Conservation (phyloP, 2,329 filamentous ascomycete species). For the Venturia pyrina region DNA sequence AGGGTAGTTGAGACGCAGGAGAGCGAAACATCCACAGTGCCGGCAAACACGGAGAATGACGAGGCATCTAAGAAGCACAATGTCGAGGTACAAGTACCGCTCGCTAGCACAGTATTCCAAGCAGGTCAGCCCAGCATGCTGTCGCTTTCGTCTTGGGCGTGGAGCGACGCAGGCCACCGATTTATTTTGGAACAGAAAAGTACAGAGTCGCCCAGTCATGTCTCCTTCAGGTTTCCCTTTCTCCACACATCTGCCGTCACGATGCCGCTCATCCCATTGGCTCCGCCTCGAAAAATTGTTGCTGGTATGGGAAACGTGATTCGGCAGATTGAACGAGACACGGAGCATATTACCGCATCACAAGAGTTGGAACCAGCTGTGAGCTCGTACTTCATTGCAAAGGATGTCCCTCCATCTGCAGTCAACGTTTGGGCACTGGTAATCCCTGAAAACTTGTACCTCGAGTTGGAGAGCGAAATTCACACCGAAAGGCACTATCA, state of each 20-base stretch:
- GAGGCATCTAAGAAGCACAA: background rate
- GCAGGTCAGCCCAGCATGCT: conserved; percentile 43
- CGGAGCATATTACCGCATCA: conserved; percentile 50
- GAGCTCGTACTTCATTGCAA: conserved; percentile 43
- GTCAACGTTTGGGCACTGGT: conserved; percentile 67
- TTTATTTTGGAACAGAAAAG: background rate
- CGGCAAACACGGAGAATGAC: background rate
- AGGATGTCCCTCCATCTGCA: conserved; percentile 31
- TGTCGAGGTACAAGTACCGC: conserved; percentile 43
- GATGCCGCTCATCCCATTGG: conserved; percentile 51
- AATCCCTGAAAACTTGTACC: conserved; percentile 31
- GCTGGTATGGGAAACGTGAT: conserved; percentile 72
- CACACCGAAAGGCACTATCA: background rate
- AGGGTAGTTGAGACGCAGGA: background rate
- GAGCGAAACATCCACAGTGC: no score
- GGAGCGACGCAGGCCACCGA: background rate
- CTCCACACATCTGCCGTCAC: background rate
- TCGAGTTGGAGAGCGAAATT: background rate
- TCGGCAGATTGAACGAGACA: conserved; percentile 42
- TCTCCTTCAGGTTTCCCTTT: background rate
- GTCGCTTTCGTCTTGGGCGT: conserved; percentile 20
- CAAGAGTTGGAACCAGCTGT: conserved; percentile 60
- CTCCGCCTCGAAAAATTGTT: conserved; percentile 49
- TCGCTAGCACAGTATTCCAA: conserved; percentile 70
- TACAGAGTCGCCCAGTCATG: background rate